Evolutionary conservation across 164 flowering plant species (phyloP).

Genomic region (Annona cherimola): DNA sequence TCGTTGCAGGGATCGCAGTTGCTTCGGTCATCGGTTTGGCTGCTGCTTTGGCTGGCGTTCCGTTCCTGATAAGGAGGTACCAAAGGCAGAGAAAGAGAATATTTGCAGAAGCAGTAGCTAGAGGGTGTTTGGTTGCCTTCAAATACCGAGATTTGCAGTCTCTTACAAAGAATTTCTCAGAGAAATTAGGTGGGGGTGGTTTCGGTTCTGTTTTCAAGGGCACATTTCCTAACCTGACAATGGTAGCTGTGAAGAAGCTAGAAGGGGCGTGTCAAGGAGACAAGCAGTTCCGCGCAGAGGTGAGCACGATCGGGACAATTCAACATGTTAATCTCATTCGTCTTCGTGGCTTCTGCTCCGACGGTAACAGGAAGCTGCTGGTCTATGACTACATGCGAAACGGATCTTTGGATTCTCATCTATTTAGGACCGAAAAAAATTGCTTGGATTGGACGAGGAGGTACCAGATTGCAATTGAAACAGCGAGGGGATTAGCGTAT

Average conservation of each 20-base stretch:
- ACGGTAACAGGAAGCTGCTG: conserved; percentile 31
- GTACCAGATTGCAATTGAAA: conserved; percentile 29
- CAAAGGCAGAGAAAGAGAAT: conserved; percentile 8
- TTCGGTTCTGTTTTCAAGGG: conserved; percentile 56
- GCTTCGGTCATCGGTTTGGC: conserved; percentile 17
- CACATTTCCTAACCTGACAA: conserved; percentile 27
- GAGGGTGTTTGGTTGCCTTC: conserved; percentile 33
- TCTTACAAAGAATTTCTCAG: conserved; percentile 47
- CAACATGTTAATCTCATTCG: conserved; percentile 54
- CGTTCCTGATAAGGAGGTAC: conserved; percentile 6
- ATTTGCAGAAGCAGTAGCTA: conserved; percentile 17
- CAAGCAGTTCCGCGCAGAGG: conserved; percentile 57
- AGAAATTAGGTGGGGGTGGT: conserved; percentile 47
- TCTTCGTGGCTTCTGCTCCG: conserved; percentile 53
- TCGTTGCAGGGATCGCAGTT: conserved; percentile 8
- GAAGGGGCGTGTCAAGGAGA: conserved; percentile 47
- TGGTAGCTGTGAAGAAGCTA: conserved; percentile 45
- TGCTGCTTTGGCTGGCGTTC: conserved; percentile 4
- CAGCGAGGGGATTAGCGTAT: conserved; percentile 31
- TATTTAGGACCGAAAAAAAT: too few species aligned
- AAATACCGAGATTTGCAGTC: conserved; percentile 29
- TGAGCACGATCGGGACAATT: conserved; percentile 60
- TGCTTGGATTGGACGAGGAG: conserved; percentile 32
- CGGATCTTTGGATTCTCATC: conserved; percentile 36
- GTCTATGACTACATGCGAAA: conserved; percentile 59